Base-by-base conservation (phyloP, 129 eudicot species). In the Mikania micrantha region DNA sequence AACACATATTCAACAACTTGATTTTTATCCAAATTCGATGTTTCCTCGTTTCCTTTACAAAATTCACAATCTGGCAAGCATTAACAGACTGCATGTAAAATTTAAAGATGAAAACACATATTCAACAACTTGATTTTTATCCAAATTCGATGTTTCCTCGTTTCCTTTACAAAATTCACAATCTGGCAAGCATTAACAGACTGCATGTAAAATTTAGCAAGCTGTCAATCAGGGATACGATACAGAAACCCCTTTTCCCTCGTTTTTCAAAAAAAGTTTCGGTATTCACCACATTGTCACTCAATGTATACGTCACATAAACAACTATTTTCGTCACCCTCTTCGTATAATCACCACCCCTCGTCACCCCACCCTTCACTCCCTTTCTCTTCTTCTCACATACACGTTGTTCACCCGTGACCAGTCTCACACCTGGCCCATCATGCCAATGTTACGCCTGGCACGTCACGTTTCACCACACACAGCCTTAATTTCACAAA, bases 141-240 rank as follows among this genome's bases (percentile, higher is more conserved):
- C 80, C 67, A 71, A 69, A 59, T 73, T 77, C 66, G 27, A 76
- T 42, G 86, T 82, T 65, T 86, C 96, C 13, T 76, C 84, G 13
- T 28, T 4, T 28, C n/a, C 81, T 60, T 93, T 93, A 32, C 75
- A 67, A 75, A 93, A 93, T 52, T 93, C 96, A 3, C 71, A 80
- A 2, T 88, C 88, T 0, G 95, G 96, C 70, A 93, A 84, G 3
- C 96, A 95, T 88, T 82, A 71, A 93, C 95, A 53, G 69, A 67
- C n/a, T 5, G 87, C 98, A 64, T 88, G 92, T 24, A 92, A 77
- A 15, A 86, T 82, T 64, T 92, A 92, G 76, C 98, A 76, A 64
- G 95, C 98, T 1, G 96, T 95, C 83, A 92, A 79, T n/a, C 98
- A 96, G 1, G 98, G 98, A 16, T 92, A 92, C 16, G 98, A 92